Evolutionary conservation across 2,329 filamentous ascomycete genomes (phyloP).

Genomic region (Herpomyces periplanetae): DNA sequence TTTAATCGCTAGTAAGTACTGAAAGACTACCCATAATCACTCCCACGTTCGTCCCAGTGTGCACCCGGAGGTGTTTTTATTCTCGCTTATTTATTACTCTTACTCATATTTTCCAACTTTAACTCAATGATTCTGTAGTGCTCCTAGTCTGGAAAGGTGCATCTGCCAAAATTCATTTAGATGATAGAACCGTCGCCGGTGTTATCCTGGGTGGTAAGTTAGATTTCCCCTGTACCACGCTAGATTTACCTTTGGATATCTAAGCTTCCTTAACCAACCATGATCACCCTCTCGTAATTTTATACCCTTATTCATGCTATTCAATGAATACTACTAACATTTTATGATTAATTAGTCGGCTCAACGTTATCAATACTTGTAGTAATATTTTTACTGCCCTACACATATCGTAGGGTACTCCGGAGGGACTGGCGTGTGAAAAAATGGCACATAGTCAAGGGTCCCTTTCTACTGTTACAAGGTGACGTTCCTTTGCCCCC

Average conservation of each 20-base stretch:
- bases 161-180: slow-evolving; percentile 12
- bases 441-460: slow-evolving; percentile 14
- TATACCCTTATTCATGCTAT: too few species aligned
- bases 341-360: slow-evolving; percentile 13
- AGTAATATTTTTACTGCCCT: slow-evolving; percentile 17
- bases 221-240: too few species aligned
- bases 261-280: too few species aligned
- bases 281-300: too few species aligned
- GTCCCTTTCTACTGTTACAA: slow-evolving; percentile 13
- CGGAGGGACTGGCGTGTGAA: slow-evolving; percentile 19
- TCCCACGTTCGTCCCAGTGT: too few species aligned
- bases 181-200: slow-evolving; percentile 8
- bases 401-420: slow-evolving; percentile 17
- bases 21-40: too few species aligned
- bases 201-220: too few species aligned
- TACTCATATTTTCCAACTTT: slow-evolving; percentile 9
- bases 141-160: slow-evolving; percentile 10
- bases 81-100: too few species aligned
- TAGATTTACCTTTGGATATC: too few species aligned
- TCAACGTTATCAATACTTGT: slow-evolving; percentile 12
- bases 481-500: slow-evolving; percentile 9
- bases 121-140: slow-evolving; percentile 5
- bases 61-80: too few species aligned
- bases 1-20: slow-evolving; percentile 11
- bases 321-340: too few species aligned